Evolutionary conservation across 148 eudicot genomes (phyloP).

Genomic region (Camellia lanceoleosa): DNA sequence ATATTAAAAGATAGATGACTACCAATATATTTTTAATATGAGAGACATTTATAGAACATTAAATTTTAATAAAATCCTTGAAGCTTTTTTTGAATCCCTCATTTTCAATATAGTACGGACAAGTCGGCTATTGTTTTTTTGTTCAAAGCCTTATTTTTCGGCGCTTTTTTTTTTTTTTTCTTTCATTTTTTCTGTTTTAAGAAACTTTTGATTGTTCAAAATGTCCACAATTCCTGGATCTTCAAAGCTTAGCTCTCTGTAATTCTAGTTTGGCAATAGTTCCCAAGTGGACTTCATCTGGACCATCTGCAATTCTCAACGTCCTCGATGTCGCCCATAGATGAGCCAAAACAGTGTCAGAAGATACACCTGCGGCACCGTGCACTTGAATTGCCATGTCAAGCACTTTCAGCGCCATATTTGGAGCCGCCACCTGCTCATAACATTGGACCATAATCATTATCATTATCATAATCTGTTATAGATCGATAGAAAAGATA

Average conservation of each 20-base stretch:
- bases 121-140: too few species aligned
- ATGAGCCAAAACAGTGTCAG: constrained; percentile 81
- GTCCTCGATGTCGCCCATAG: constrained; percentile 94
- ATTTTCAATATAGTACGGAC: too few species aligned
- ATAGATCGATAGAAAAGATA: not conserved
- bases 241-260: constrained; percentile 68
- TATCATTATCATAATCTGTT: not conserved
- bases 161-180: not conserved
- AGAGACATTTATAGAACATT: too few species aligned
- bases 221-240: not conserved
- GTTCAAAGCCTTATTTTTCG: too few species aligned
- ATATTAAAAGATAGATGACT: too few species aligned
- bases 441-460: not conserved
- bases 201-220: not conserved
- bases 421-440: constrained; percentile 86
- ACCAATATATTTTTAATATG: too few species aligned
- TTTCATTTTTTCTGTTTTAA: not conserved
- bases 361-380: constrained; percentile 87
- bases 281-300: constrained; percentile 95
- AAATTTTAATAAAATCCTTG: too few species aligned
- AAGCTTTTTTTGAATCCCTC: too few species aligned
- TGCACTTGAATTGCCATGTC: constrained; percentile 99
- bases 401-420: constrained; percentile 85
- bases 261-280: constrained; percentile 82
- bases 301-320: constrained; percentile 97